These are phyloP conservation scores for Cercospora sp. DNA, from an alignment of 2,329 filamentous ascomycete genomes.

Conservation along the genomic window DNA sequence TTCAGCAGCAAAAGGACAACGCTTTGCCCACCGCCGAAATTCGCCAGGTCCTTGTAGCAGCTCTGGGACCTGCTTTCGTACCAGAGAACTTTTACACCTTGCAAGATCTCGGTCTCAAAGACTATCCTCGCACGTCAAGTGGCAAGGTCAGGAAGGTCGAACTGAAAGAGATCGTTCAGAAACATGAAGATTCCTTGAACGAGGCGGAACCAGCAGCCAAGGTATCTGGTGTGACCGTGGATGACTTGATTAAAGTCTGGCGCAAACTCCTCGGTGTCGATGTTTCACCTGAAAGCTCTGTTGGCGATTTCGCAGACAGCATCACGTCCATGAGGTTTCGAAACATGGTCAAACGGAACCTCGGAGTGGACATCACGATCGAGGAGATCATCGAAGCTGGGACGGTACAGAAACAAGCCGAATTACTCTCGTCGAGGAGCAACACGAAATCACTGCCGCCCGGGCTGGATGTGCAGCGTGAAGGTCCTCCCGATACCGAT, in stretches of 20 bases:
- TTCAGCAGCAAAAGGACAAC: slow-evolving; percentile 6
- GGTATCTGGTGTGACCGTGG: neutral
- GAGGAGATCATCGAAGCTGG: slow-evolving; percentile 12
- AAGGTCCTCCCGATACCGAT: neutral
- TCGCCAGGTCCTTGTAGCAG: slow-evolving; percentile 3
- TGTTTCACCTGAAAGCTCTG: neutral
- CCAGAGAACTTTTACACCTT: slow-evolving; percentile 21
- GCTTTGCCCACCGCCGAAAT: neutral
- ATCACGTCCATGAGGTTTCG: slow-evolving; percentile 16
- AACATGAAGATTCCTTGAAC: neutral
- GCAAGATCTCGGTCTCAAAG: slow-evolving; percentile 16
- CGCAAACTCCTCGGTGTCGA: slow-evolving; percentile 2
- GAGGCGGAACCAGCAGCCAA: neutral
- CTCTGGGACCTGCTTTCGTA: slow-evolving; percentile 16
- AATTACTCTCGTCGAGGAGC: neutral
- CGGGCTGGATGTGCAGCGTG: neutral
- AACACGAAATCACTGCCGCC: neutral
- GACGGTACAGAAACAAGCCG: slow-evolving; percentile 5
- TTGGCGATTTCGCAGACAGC: slow-evolving; percentile 18
- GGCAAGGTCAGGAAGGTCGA: slow-evolving; percentile 23
- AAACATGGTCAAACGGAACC: slow-evolving; percentile 10
- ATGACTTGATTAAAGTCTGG: neutral
- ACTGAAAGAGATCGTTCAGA: slow-evolving; percentile 15
- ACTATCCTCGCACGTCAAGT: slow-evolving; percentile 23
- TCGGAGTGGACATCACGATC: slow-evolving; percentile 1